phyloP scores from a whole-genome alignment of 2,329 filamentous ascomycete species.

The Fusarium veterinarium region DNA sequence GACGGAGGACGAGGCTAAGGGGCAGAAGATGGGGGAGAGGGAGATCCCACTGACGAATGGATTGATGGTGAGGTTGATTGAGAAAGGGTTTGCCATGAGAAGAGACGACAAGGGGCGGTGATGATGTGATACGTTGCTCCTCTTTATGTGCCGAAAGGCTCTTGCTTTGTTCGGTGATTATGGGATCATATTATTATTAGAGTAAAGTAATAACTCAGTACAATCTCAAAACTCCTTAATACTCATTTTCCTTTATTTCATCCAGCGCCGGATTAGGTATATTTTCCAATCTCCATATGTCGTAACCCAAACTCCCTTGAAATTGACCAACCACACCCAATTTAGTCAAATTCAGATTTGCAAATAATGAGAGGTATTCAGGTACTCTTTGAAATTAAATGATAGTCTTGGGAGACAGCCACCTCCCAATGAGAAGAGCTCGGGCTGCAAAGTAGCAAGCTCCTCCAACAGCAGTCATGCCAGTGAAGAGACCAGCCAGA shows the following conservation, averaged over 20 bases:
- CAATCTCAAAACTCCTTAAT: neutral
- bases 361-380: neutral
- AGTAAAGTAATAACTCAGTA: neutral
- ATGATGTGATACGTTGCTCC: neutral
- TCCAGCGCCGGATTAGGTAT: neutral
- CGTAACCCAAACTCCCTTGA: neutral
- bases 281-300: neutral
- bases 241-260: neutral
- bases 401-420: constrained; percentile 34
- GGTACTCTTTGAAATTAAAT: constrained; percentile 12
- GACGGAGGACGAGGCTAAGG: constrained; percentile 51
- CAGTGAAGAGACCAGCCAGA: constrained; percentile 59
- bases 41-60: constrained; percentile 49
- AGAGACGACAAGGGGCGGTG: constrained; percentile 12
- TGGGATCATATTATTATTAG: neutral
- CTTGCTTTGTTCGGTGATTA: neutral
- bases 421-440: constrained; percentile 41
- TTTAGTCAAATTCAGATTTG: neutral
- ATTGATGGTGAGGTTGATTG: constrained; percentile 43
- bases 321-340: too few species aligned
- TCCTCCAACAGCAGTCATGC: constrained; percentile 52
- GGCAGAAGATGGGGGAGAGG: constrained; percentile 43
- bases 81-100: constrained; percentile 48
- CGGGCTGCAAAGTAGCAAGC: constrained; percentile 47
- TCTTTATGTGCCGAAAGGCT: neutral